Conservation (phyloP, 805 yeast genomes). For the Maudiozyma bulderi region DNA sequence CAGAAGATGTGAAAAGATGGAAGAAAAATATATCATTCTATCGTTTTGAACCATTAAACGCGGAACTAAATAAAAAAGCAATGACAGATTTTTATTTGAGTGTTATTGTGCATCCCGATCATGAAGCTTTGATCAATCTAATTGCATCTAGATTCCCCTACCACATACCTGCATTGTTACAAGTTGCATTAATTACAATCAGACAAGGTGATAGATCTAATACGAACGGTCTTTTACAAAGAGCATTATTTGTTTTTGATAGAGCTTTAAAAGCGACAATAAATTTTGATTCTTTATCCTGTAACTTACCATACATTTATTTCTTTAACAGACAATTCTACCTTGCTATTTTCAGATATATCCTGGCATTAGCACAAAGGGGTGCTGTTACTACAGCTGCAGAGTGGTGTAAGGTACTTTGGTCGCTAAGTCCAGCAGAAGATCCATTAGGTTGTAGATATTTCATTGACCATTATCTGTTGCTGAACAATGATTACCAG, state of each 20-base stretch:
- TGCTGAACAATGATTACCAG: conserved; percentile 53
- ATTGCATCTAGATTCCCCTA: conserved; percentile 54
- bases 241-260: conserved; percentile 72
- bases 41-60: conserved; percentile 35
- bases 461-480: conserved; percentile 71
- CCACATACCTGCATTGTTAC: conserved; percentile 69
- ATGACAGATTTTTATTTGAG: conserved; percentile 49
- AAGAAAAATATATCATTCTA: conserved; percentile 44
- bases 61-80: conserved; percentile 30
- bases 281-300: conserved; percentile 42
- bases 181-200: conserved; percentile 61
- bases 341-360: conserved; percentile 61
- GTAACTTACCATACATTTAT: conserved; percentile 66
- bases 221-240: conserved; percentile 65
- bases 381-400: conserved; percentile 73
- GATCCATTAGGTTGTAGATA: conserved; percentile 82
- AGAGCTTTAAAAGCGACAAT: conserved; percentile 56
- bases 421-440: conserved; percentile 62
- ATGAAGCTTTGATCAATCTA: conserved; percentile 54
- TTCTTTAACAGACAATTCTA: conserved; percentile 73
- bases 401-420: conserved; percentile 58
- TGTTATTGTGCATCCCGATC: conserved; percentile 67
- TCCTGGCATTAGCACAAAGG: conserved; percentile 60
- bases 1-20: conserved; percentile 31
- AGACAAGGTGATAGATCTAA: conserved; percentile 67